Conservation (phyloP, 164 flowering plant genomes). For the Magnolia officinalis region DNA sequence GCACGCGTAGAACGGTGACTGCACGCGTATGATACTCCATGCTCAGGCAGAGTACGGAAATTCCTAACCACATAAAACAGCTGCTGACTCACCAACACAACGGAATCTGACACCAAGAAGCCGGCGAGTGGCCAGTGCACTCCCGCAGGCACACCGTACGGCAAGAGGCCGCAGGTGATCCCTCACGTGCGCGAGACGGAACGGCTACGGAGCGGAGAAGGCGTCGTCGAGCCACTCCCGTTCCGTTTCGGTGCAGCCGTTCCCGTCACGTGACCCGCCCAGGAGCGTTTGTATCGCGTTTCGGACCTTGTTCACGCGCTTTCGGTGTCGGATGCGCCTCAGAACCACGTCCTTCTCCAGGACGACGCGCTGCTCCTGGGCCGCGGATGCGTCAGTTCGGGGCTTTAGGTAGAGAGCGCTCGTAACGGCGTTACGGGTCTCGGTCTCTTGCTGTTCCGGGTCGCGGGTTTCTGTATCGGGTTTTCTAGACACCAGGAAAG, state of each 20-base stretch:
- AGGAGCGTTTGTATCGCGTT: slow-evolving; percentile 20
- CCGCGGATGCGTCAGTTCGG: not conserved
- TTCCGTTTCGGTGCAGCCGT: not conserved
- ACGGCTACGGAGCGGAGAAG: slow-evolving; percentile 28
- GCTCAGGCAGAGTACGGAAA: too few relatives aligned
- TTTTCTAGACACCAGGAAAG: slow-evolving; percentile 24
- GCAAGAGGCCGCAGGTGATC: not conserved
- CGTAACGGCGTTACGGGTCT: slow-evolving; percentile 14
- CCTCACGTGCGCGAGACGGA: not conserved
- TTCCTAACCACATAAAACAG: too few relatives aligned
- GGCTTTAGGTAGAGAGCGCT: slow-evolving; percentile 46
- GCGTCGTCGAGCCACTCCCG: slow-evolving; percentile 38
- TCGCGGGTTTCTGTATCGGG: slow-evolving; percentile 10
- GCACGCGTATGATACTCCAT: too few relatives aligned
- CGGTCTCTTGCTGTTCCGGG: slow-evolving; percentile 16
- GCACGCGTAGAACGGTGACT: too few relatives aligned
- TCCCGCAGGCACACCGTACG: not conserved
- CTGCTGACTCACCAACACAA: too few relatives aligned
- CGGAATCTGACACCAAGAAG: too few relatives aligned
- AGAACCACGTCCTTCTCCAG: slow-evolving; percentile 58
- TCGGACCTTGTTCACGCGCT: slow-evolving; percentile 33
- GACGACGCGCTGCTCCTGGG: not conserved
- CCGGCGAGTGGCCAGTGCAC: too few relatives aligned
- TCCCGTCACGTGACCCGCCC: not conserved
- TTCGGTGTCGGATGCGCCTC: slow-evolving; percentile 56